Evolutionary conservation across 2,329 filamentous ascomycete species (phyloP), one percentile per base, ranked within the genome.

Genomic region (Myriosclerotinia scirpicola): DNA sequence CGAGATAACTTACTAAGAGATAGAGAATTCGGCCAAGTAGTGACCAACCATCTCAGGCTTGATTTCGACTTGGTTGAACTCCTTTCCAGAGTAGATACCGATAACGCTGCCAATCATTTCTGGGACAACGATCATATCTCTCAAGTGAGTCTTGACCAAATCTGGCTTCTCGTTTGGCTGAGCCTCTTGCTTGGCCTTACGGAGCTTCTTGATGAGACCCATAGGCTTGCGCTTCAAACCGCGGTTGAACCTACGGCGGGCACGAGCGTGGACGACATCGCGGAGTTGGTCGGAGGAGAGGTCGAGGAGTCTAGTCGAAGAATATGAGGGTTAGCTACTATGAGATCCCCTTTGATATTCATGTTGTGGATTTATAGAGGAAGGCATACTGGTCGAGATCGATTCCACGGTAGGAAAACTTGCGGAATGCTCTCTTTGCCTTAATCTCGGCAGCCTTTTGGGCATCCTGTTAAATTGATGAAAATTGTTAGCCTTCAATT

Each of bases 61-160:
- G 86, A 99, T 95, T 85, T 99, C 95, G 78, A 99, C 93, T 88
- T 97, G 94, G 90, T 99, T 99, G 91, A 99, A 99, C 85, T 98
- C 93, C 90, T 99, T 99, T 81, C 95, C 95, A 76, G 92, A 97
- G 91, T 99, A 99, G 87, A 99, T 95, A 81, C 93, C 95, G 79
- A 99, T 91, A 79, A 99, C 94, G 83, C 87, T 91, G 79, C 95
- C 95, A 81, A 99, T 99, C 95, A 99, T 98, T 88, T 99, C 95
- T 78, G 95, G 95, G 77, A 99, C 95, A 80, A 99, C 90, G 82
- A 99, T 97, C 95, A 99, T 99, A 87, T 99, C 90, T 84, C 94
- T 93, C 79, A 99, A 90, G 83, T 99, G 94, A 72, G 94, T 99
- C 91, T 97, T 97, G 87, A 98, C 94, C 79, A 95, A 87, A 80